phyloP scores from a whole-genome alignment of 2,329 filamentous ascomycete species.

The Colletotrichum sp. region DNA sequence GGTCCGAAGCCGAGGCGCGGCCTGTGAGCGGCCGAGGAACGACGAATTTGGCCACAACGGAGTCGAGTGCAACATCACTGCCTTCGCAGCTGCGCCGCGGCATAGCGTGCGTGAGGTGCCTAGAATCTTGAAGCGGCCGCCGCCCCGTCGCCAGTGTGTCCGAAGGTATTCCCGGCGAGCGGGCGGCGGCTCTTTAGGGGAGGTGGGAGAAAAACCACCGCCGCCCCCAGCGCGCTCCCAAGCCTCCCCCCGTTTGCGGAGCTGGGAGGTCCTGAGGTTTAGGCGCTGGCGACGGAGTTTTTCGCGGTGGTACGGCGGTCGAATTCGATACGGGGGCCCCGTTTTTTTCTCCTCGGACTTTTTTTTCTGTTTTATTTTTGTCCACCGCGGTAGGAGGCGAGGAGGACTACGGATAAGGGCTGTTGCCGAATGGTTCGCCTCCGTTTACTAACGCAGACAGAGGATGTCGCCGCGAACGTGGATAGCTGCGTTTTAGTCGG shows the following conservation, averaged over 20 bases:
- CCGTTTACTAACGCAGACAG: background rate
- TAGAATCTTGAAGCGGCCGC: background rate
- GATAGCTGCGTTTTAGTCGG: background rate
- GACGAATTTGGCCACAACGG: background rate
- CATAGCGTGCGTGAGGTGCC: background rate
- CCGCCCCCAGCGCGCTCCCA: background rate
- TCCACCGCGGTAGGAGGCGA: background rate
- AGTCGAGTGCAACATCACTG: background rate
- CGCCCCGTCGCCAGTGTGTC: background rate
- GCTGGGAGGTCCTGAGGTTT: background rate
- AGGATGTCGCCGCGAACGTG: background rate
- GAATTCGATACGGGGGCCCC: background rate
- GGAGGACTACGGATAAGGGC: background rate
- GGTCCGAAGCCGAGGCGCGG: background rate
- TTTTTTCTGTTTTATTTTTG: background rate
- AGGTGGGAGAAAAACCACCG: background rate
- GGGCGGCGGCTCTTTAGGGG: background rate
- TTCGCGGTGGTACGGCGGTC: slow-evolving; percentile 15
- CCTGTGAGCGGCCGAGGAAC: background rate
- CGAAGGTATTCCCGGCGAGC: background rate
- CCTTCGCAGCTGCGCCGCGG: background rate
- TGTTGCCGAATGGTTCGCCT: background rate
- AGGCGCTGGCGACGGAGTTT: slow-evolving; percentile 1
- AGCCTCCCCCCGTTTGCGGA: slow-evolving; percentile 15
- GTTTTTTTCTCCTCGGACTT: background rate